Base-by-base conservation (phyloP, 305 asterid species). In the Rubia balearica region DNA sequence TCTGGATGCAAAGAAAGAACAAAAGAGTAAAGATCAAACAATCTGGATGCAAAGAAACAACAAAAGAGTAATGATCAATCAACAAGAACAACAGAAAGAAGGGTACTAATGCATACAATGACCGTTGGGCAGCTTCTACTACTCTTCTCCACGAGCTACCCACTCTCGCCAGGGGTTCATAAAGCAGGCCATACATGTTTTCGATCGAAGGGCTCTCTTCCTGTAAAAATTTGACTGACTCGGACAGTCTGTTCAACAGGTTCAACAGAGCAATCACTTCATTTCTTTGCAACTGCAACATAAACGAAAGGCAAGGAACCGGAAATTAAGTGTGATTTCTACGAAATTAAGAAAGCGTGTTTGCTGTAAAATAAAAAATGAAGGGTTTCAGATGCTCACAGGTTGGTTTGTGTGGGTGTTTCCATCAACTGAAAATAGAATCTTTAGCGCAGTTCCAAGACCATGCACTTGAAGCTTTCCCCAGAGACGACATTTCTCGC, bases 231-330 rank as follows among this genome's bases (percentile, higher is more conserved):
- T 84, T 85, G 66, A 92, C 80, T 36, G 97, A 92, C 79, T 92
- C 98, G 30, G 98, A 90, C 17, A 92, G 88, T 60, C 94, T 89
- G 73, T 89, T 75, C 67, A 92, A 91, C 78, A 92, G 82, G 82
- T 92, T 92, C 80, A 89, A 73, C 78, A 92, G 83, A 70, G 98
- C 97, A 81, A 92, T 90, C 73, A 90, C 97, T 80, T 92, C 97
- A 66, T 90, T 92, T 86, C 95, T 85, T 84, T 92, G 98, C 74
- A 92, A 77, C 82, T 90, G 86, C 74, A 55, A 69, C 42, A 16
- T 46, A 69, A 53, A 24, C 40, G 41, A 60, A 45, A 75, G 24
- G 24, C 43, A 49, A 40, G 42, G 67, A 76, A 53, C 24, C 24
- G 24, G 59, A 0, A 42, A 30, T n/a, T 57, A 6, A 22, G 12